These are phyloP conservation scores for Lophium mytilinum DNA, from an alignment of 495 filamentous ascomycete species.

Conservation along the genomic window DNA sequence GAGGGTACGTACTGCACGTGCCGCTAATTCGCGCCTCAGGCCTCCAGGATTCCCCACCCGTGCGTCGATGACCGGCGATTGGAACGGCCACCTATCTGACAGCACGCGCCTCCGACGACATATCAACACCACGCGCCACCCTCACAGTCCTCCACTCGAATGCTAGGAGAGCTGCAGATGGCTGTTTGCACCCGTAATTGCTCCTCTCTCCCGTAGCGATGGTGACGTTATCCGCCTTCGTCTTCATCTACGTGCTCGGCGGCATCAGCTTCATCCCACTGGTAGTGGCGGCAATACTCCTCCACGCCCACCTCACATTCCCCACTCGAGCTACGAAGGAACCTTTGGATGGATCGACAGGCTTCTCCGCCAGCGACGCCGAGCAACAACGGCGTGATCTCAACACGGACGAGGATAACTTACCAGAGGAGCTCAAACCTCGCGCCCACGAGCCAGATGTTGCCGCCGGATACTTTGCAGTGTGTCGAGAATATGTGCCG, in stretches of 20 bases:
- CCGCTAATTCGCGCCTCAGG: no score
- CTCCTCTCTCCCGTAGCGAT: slow-evolving; percentile 33
- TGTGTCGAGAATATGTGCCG: slow-evolving; percentile 85
- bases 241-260: slow-evolving; percentile 76
- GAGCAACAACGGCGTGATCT: not conserved
- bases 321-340: slow-evolving; percentile 40
- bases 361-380: no score
- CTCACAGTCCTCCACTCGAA: no score
- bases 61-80: no score
- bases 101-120: no score
- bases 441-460: slow-evolving; percentile 62
- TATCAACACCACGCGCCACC: no score
- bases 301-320: slow-evolving; percentile 63
- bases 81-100: no score
- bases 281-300: slow-evolving; percentile 51
- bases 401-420: not conserved
- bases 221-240: slow-evolving; percentile 61
- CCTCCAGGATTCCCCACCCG: no score
- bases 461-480: slow-evolving; percentile 87
- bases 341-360: slow-evolving; percentile 13
- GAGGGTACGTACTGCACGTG: no score
- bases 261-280: slow-evolving; percentile 86
- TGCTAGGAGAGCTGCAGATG: no score
- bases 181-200: no score
- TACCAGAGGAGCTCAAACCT: slow-evolving; percentile 11